Percentiles rank a stretch among this genome's conserved stretches.
Evolutionary conservation across 441 rosid species (phyloP).

Genomic region (Gossypium davidsonii): DNA sequence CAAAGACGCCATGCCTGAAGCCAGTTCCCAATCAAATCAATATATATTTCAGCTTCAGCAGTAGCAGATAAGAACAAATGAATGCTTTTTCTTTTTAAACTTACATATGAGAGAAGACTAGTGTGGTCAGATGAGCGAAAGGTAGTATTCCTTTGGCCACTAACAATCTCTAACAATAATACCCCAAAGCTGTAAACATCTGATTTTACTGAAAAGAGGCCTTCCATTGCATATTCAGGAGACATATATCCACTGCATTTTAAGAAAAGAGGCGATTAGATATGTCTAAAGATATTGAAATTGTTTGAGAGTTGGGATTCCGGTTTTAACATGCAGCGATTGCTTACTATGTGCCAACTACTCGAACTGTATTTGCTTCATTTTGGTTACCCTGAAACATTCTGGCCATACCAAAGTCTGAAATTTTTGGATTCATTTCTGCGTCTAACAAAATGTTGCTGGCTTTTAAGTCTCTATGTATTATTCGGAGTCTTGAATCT

Average conservation of each 20-base stretch:
- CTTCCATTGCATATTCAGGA: conserved; percentile 94
- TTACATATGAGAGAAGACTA: conserved; percentile 55
- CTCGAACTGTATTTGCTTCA: conserved; percentile 70
- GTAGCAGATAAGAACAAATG: background rate
- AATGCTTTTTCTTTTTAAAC: background rate
- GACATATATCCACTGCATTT: conserved; percentile 74
- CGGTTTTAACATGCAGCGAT: background rate
- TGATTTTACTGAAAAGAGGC: conserved; percentile 76
- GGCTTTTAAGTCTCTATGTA: conserved; percentile 85
- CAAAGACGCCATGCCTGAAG: conserved; percentile 40
- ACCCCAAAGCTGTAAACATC: conserved; percentile 88
- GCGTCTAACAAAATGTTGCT: conserved; percentile 83
- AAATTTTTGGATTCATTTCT: conserved; percentile 76
- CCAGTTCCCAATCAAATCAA: background rate
- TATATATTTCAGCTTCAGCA: background rate
- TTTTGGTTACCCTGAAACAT: conserved; percentile 63
- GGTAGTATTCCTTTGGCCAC: conserved; percentile 54
- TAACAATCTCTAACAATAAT: conserved; percentile 63
- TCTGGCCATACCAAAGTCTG: conserved; percentile 91
- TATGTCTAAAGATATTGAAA: background rate
- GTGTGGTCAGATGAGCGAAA: conserved; percentile 48
- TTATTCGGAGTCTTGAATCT: conserved; percentile 81
- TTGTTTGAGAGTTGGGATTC: background rate
- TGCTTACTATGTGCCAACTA: conserved; percentile 90
- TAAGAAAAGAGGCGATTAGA: background rate